Evolutionary conservation across 495 filamentous ascomycete species (phyloP), one percentile per base, ranked within the genome.

Genomic region (Xylaria castorea): DNA sequence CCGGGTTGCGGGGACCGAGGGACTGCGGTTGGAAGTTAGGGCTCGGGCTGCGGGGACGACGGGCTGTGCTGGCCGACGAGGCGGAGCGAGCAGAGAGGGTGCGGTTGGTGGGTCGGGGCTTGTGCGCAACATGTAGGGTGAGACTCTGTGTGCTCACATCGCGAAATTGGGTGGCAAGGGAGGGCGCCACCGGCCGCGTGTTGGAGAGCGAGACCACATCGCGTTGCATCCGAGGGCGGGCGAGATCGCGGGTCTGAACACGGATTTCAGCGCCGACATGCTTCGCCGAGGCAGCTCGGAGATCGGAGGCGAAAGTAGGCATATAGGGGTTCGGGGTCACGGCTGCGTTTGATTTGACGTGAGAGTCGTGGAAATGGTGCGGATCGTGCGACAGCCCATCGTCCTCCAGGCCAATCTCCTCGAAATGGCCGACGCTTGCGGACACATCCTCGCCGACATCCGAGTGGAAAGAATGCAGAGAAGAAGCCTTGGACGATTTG

Each of bases 341-440:
- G 18, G 36, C 38, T 5, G 76, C 78, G 44, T 78, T 73, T 18
- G 76, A 68, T 74, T 89, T 89, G 51, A 83, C 72, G 71, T 84
- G 82, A 46, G 84, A 79, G 67, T 85, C 83, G 64, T 82, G 80
- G 46, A 83, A 82, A 63, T 81, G 75, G 36, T 81, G 80, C 44
- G 83, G 73, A 48, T 83, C 79, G 25, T 73, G 50, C 14, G 78
- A 70, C 62, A 68, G 62, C 64, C 78, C 77, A 66, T 93, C 89
- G 76, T 97, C 94, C 60, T 92, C 89, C 9, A 99, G 88, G 12
- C 92, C 93, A 74, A 98, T 97, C 64, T 98, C 96, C 80, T 99
- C 96, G 76, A 98, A 98, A 76, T 98, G 91, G 64, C 87, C 87
- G 51, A 90, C 87, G 77, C 95, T 92, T 42, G 89, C 87, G 53